Conservation (phyloP, 345 rosid species). For the Salix dunnii region DNA sequence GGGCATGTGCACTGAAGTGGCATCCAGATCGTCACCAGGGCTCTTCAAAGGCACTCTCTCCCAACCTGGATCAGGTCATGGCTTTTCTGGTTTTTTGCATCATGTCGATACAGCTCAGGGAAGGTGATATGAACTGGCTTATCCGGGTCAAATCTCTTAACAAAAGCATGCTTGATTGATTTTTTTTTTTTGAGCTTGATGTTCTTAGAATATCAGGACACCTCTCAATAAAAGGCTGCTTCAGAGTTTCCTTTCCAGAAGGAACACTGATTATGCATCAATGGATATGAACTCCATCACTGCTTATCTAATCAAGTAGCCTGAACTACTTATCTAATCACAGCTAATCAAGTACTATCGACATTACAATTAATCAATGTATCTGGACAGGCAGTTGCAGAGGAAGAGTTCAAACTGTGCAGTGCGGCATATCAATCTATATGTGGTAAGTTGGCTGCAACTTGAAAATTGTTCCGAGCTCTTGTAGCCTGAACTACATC, state of each 20-base stretch:
- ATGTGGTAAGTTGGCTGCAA: slow-evolving; percentile 58
- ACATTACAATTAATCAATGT: neutral
- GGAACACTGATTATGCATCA: neutral
- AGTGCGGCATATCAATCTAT: slow-evolving; percentile 70
- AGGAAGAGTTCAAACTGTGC: slow-evolving; percentile 86
- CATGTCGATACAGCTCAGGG: neutral
- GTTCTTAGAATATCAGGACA: neutral
- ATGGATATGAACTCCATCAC: neutral
- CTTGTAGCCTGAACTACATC: neutral
- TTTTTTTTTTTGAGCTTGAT: neutral
- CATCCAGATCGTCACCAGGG: slow-evolving; percentile 91
- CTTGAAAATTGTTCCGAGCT: slow-evolving; percentile 16
- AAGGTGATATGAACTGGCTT: neutral
- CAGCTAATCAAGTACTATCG: neutral
- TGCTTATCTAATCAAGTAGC: neutral
- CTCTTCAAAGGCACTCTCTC: slow-evolving; percentile 61
- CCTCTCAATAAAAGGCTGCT: neutral
- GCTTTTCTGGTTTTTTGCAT: neutral
- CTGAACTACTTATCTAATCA: no score
- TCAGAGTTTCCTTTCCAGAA: neutral
- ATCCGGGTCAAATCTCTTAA: neutral
- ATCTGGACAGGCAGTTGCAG: slow-evolving; percentile 53
- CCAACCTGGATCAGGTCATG: neutral
- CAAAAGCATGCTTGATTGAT: neutral
- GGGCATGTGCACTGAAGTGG: slow-evolving; percentile 85